Conservation (phyloP, 768 basidiomycete species). For the Chlorophyllum brunneum region DNA sequence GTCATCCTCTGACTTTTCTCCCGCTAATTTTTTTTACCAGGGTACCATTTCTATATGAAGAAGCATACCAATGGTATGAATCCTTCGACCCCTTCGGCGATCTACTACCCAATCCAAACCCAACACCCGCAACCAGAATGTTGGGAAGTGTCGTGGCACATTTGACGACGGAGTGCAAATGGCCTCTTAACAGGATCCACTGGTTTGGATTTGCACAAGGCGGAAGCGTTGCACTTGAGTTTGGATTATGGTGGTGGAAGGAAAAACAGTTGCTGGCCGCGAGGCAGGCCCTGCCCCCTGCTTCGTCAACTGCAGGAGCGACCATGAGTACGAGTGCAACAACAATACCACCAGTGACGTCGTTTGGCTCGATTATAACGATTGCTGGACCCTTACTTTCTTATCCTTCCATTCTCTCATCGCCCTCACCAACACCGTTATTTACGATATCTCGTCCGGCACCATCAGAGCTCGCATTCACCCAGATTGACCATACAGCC, state of each 20-base stretch:
- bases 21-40: slow-evolving; percentile 30
- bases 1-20: background rate
- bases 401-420: slow-evolving; percentile 55
- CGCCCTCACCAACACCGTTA: slow-evolving; percentile 54
- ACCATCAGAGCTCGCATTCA: slow-evolving; percentile 41
- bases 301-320: background rate
- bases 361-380: slow-evolving; percentile 64
- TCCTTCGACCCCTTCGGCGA: slow-evolving; percentile 83
- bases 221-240: slow-evolving; percentile 72
- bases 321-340: too few relatives aligned
- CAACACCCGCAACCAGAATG: slow-evolving; percentile 59
- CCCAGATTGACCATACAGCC: slow-evolving; percentile 41
- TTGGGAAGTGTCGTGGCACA: slow-evolving; percentile 50
- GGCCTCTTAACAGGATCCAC: slow-evolving; percentile 72
- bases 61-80: slow-evolving; percentile 82
- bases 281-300: slow-evolving; percentile 11
- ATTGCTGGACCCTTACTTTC: slow-evolving; percentile 75
- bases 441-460: slow-evolving; percentile 54
- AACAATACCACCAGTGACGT: slow-evolving; percentile 17
- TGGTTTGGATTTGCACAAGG: slow-evolving; percentile 89
- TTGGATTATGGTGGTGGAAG: slow-evolving; percentile 56
- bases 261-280: slow-evolving; percentile 21
- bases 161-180: slow-evolving; percentile 56
- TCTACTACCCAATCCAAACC: slow-evolving; percentile 65
- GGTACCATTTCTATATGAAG: slow-evolving; percentile 74